Evolutionary conservation across 495 filamentous ascomycete species (phyloP), one percentile per base, ranked within the genome.

Genomic region (Aspergillus kassunensis): DNA sequence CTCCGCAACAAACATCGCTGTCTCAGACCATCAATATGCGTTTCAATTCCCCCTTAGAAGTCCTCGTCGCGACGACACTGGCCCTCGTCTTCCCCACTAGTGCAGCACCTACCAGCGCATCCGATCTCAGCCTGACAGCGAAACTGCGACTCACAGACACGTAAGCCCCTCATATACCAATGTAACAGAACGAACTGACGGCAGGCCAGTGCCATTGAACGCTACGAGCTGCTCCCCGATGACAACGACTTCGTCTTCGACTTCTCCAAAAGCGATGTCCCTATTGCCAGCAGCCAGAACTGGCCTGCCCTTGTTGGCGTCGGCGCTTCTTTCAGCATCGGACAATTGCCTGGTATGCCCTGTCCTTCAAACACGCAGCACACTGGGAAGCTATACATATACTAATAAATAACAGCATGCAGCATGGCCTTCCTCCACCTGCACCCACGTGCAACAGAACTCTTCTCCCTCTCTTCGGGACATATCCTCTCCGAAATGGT

Each of bases 361-460:
- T 41, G 37, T 51, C 13, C 27, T 31, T 34, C 6, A 6, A 11
- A 23, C 18, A 10, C 37, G 9, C 18, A 21, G 2, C 9, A 11
- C 37, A 12, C 18, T 24, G 1, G n/a, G n/a, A n/a, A n/a, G n/a
- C n/a, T n/a, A n/a, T n/a, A n/a, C n/a, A n/a, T n/a, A n/a, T n/a
- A n/a, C n/a, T n/a, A n/a, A n/a, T n/a, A n/a, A n/a, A n/a, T n/a
- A n/a, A 49, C 34, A 65, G 75, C 69, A 9, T 79, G 75, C 61
- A 65, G 72, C 55, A 78, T 77, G 70, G 57, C 65, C 44, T 73
- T 73, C 12, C 66, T 75, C 30, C 77, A 78, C 46, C 55, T 64
- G 16, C 63, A 68, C 52, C 65, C 62, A 3, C 43, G 43, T 12
- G 43, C 43, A 3, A 45, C 43, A 0, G 43, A 45, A 16, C 43